A percentile compares a stretch with the other conserved stretches of the same genome.
phyloP scores from a whole-genome alignment of 352 stramenopile genomes.

The Globisporangium apiculatum region DNA sequence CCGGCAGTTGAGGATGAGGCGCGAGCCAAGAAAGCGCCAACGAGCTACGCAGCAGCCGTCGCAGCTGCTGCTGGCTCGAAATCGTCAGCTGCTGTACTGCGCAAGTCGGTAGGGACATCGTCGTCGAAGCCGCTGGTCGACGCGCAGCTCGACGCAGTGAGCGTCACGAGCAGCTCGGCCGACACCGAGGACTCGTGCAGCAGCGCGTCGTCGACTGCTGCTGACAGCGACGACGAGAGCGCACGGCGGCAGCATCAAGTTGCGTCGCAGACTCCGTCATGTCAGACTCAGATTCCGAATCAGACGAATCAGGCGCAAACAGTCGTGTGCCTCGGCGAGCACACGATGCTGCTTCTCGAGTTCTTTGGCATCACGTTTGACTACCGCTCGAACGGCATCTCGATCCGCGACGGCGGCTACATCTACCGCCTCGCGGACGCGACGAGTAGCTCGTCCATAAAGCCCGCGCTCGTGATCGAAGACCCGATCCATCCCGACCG shows the following conservation, averaged over 20 bases:
- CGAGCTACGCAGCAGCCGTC: slow-evolving; percentile 64
- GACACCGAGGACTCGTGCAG: slow-evolving; percentile 70
- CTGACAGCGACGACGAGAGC: slow-evolving; percentile 51
- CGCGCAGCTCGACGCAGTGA: slow-evolving; percentile 40
- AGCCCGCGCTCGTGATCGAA: slow-evolving; percentile 80
- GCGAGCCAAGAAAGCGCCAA: background rate
- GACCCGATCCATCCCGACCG: slow-evolving; percentile 84
- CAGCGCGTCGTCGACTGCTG: slow-evolving; percentile 30
- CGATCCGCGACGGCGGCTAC: slow-evolving; percentile 80
- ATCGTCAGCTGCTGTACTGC: slow-evolving; percentile 1
- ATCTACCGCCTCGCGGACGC: slow-evolving; percentile 73
- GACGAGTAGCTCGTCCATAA: slow-evolving; percentile 6
- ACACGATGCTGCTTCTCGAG: slow-evolving; percentile 75
- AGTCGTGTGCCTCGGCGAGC: slow-evolving; percentile 52
- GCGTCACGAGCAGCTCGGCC: slow-evolving; percentile 69
- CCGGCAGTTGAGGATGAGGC: slow-evolving; percentile 11
- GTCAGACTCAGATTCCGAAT: background rate
- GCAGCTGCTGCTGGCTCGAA: slow-evolving; percentile 22
- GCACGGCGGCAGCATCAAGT: slow-evolving; percentile 4
- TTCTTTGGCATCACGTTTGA: slow-evolving; percentile 85
- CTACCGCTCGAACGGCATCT: slow-evolving; percentile 77
- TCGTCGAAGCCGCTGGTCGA: slow-evolving; percentile 10
- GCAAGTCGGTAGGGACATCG: background rate
- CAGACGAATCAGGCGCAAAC: background rate
- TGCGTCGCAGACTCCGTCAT: too few relatives aligned